Conservation (phyloP, 2,329 filamentous ascomycete genomes). For the Neopestalotiopsis sp. region DNA sequence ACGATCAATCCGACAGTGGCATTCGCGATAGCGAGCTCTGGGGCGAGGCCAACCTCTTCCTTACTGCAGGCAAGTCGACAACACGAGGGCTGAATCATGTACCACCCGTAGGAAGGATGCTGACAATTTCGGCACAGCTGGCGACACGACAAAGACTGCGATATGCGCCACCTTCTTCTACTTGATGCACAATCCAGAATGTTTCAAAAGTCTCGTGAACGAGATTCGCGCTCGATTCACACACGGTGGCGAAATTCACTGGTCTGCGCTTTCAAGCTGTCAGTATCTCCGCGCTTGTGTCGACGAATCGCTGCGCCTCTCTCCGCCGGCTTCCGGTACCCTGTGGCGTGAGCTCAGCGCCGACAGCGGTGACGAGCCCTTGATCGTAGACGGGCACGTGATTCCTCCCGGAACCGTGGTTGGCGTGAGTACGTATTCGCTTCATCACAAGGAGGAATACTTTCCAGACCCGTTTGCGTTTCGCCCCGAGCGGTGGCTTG, state of each 20-base stretch:
- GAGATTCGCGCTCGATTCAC: slow-evolving; percentile 41
- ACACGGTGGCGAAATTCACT: slow-evolving; percentile 31
- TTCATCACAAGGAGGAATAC: slow-evolving; percentile 39
- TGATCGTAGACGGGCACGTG: slow-evolving; percentile 28
- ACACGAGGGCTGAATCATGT: neutral
- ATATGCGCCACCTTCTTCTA: slow-evolving; percentile 41
- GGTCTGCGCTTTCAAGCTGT: slow-evolving; percentile 36
- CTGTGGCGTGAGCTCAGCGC: slow-evolving; percentile 34
- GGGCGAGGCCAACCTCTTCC: slow-evolving; percentile 15
- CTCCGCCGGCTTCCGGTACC: slow-evolving; percentile 43
- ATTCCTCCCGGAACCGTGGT: slow-evolving; percentile 40
- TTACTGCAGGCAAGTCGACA: slow-evolving; percentile 11
- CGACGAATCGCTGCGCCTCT: slow-evolving; percentile 51
- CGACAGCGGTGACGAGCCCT: neutral
- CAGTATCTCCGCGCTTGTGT: slow-evolving; percentile 50
- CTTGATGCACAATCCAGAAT: slow-evolving; percentile 32
- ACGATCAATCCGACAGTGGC: slow-evolving; percentile 19
- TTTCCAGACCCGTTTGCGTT: slow-evolving; percentile 33
- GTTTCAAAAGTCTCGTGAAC: slow-evolving; percentile 30
- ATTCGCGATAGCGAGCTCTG: neutral
- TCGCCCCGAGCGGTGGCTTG: slow-evolving; percentile 40
- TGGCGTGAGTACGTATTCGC: slow-evolving; percentile 36
- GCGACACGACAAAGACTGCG: slow-evolving; percentile 38
- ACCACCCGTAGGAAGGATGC: neutral
- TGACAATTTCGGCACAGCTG: too few relatives aligned